Evolutionary conservation across 768 basidiomycete species (phyloP).

Genomic region (Clitopilus hobsonii): DNA sequence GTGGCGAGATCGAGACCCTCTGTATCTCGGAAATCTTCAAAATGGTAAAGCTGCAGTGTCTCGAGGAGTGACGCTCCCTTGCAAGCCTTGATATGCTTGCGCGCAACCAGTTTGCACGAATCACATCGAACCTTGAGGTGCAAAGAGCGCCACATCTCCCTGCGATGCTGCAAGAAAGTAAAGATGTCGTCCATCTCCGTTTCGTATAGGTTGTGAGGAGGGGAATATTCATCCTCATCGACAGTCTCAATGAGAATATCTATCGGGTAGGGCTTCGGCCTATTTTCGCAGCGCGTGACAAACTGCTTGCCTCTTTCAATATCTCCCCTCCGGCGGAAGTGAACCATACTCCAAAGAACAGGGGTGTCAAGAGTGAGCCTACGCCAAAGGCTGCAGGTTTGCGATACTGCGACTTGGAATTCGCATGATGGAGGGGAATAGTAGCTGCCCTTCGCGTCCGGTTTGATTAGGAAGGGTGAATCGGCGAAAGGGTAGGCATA

Average conservation of each 20-base stretch:
- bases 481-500: constrained; percentile 38
- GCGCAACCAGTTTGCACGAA: constrained; percentile 51
- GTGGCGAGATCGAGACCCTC: constrained; percentile 52
- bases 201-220: constrained; percentile 47
- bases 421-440: constrained; percentile 35
- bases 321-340: constrained; percentile 47
- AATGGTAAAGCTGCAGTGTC: constrained; percentile 61
- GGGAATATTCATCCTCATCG: constrained; percentile 39
- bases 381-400: constrained; percentile 57
- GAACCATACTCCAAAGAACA: constrained; percentile 51
- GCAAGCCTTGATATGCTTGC: constrained; percentile 42
- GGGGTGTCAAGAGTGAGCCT: constrained; percentile 46
- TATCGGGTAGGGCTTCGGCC: constrained; percentile 17
- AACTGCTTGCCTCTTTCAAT: constrained; percentile 42
- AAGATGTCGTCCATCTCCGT: constrained; percentile 45
- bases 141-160: constrained; percentile 53
- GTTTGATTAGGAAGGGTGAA: constrained; percentile 47
- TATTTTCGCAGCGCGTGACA: constrained; percentile 26
- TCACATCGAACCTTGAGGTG: constrained; percentile 57
- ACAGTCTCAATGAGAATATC: constrained; percentile 59
- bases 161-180: constrained; percentile 37
- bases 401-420: constrained; percentile 53
- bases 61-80: constrained; percentile 51
- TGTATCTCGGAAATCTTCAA: constrained; percentile 48
- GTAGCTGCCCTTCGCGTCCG: constrained; percentile 37